A percentile compares a stretch with the other conserved stretches of the same genome.
These are phyloP conservation scores for Rhodotorula babjevae DNA, from an alignment of 768 basidiomycete species.

Conservation along the genomic window DNA sequence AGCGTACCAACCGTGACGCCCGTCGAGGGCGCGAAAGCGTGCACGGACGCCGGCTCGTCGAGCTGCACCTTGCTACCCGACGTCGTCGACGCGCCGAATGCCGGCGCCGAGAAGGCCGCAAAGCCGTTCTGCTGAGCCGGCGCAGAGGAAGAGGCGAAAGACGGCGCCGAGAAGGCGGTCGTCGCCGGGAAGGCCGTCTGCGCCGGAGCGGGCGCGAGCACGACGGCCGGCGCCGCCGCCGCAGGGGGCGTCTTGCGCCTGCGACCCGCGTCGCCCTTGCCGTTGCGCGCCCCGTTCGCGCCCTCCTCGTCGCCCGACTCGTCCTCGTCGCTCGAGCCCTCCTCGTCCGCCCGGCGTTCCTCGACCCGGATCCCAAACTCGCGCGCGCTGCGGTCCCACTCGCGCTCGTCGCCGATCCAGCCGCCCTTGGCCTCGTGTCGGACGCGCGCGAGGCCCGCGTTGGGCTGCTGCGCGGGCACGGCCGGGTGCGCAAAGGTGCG, in stretches of 20 bases:
- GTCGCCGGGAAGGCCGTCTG: neutral
- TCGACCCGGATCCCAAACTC: constrained; percentile 17
- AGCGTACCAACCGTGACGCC: neutral
- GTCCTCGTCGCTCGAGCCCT: constrained; percentile 7
- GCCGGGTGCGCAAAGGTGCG: constrained; percentile 6
- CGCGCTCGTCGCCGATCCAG: constrained; percentile 17
- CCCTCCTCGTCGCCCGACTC: neutral
- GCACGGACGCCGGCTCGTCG: neutral
- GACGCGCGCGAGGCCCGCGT: constrained; percentile 1
- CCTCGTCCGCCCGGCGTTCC: neutral
- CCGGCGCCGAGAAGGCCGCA: constrained; percentile 20
- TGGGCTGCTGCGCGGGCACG: constrained; percentile 20
- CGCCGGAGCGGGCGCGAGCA: neutral
- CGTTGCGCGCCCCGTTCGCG: too few relatives aligned
- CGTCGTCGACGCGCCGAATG: constrained; percentile 8
- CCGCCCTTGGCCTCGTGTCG: constrained; percentile 5
- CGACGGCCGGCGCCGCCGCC: neutral
- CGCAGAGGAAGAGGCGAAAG: neutral
- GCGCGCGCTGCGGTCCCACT: constrained; percentile 4
- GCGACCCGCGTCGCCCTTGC: neutral
- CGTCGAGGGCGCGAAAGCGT: neutral
- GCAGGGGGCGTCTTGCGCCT: neutral
- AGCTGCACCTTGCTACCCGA: neutral
- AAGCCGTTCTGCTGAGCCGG: neutral
- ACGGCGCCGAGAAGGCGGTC: neutral